These are phyloP conservation scores for Penicillium turbatum DNA, from an alignment of 495 filamentous ascomycete species.

Conservation along the genomic window DNA sequence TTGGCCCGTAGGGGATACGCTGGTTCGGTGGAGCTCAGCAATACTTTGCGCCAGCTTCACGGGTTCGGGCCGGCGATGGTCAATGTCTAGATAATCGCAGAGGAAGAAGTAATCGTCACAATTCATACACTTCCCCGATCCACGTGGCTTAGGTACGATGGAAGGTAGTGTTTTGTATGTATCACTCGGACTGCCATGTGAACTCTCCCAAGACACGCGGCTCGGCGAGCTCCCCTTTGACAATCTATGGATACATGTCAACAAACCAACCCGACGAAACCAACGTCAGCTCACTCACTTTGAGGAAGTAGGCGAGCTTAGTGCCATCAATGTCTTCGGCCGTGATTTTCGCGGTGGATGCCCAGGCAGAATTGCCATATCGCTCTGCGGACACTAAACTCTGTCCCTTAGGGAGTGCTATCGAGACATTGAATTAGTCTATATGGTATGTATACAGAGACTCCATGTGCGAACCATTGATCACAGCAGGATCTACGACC, in stretches of 20 bases:
- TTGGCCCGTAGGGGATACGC: constrained; percentile 6
- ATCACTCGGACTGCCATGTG: neutral
- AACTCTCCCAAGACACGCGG: constrained; percentile 2
- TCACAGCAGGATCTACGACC: too few relatives aligned
- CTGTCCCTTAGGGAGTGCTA: too few relatives aligned
- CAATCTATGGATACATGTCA: neutral
- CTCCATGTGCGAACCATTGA: too few relatives aligned
- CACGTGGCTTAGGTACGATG: neutral
- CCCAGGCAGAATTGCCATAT: constrained; percentile 2
- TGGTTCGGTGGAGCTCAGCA: neutral
- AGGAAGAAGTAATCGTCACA: neutral
- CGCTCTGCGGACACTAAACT: too few relatives aligned
- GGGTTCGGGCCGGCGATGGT: neutral
- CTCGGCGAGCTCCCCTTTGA: neutral
- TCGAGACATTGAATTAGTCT: too few relatives aligned
- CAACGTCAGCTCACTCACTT: too few relatives aligned
- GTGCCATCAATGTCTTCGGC: neutral
- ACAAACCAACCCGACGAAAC: too few relatives aligned
- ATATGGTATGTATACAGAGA: too few relatives aligned
- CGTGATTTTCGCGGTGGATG: neutral
- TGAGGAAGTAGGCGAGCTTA: neutral
- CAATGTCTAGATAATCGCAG: neutral
- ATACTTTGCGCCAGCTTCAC: neutral
- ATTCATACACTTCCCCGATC: neutral
- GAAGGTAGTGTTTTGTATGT: neutral